Percentiles rank a stretch among this genome's conserved stretches.
These are phyloP conservation scores for Neohortaea acidophila DNA, from an alignment of 495 filamentous ascomycete genomes.

Conservation along the genomic window DNA sequence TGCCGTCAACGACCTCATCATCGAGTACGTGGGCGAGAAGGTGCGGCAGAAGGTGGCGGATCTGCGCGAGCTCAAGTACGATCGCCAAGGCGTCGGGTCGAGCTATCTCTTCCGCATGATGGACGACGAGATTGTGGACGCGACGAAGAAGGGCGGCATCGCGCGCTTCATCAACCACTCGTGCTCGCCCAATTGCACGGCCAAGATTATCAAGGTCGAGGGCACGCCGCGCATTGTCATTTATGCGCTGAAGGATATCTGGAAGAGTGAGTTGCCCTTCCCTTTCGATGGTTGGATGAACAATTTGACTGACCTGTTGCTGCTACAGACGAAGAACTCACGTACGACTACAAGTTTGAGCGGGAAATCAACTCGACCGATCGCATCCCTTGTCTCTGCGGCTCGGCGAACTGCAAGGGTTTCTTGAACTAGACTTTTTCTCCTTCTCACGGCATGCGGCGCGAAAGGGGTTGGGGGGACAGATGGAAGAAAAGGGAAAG, in stretches of 20 bases:
- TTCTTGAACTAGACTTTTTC: conserved; percentile 66
- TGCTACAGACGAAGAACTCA: conserved; percentile 80
- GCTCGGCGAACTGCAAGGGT: conserved; percentile 88
- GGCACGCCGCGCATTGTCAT: conserved; percentile 99
- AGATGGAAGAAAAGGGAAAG: too few relatives aligned
- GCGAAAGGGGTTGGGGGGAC: too few relatives aligned
- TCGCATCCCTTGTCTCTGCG: conserved; percentile 92
- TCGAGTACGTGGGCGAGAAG: conserved; percentile 97
- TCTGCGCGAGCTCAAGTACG: conserved; percentile 76
- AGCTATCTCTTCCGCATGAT: conserved; percentile 97
- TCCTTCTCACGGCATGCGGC: not conserved
- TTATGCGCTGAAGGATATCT: conserved; percentile 89
- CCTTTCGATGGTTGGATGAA: not conserved
- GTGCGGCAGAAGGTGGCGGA: conserved; percentile 93
- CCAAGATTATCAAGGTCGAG: conserved; percentile 98
- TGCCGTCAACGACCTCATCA: conserved; percentile 96
- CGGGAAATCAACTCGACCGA: conserved; percentile 87
- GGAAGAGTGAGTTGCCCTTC: conserved; percentile 58
- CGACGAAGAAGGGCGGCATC: conserved; percentile 95
- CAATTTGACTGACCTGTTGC: conserved; percentile 4
- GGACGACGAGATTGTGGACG: conserved; percentile 93
- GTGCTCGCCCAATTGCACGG: conserved; percentile 95
- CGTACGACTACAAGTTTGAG: conserved; percentile 99
- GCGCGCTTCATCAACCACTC: conserved; percentile 98
- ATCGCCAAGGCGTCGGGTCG: conserved; percentile 92